Evolutionary conservation across 2,329 filamentous ascomycete species (phyloP).

Genomic region (Alternaria gaisen): DNA sequence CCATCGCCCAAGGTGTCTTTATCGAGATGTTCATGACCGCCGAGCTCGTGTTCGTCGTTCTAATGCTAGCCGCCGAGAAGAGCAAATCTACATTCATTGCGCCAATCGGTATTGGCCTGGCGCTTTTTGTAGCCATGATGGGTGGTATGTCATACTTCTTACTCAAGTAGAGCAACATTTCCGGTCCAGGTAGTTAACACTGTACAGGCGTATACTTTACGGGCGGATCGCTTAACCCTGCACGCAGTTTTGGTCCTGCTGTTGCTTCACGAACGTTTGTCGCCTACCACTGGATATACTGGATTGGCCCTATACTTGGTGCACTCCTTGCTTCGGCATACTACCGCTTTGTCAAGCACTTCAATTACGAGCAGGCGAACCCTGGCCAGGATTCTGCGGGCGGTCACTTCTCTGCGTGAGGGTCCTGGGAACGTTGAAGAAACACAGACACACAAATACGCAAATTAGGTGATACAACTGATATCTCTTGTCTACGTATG

Average conservation of each 20-base stretch:
- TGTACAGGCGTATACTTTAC: constrained; percentile 50
- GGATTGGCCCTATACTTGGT: constrained; percentile 55
- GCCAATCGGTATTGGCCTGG: constrained; percentile 31
- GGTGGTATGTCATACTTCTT: constrained; percentile 22
- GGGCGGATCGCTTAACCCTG: constrained; percentile 55
- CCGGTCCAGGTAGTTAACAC: neutral
- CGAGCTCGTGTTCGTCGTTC: constrained; percentile 33
- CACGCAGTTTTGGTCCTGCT: constrained; percentile 55
- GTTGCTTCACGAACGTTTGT: constrained; percentile 48
- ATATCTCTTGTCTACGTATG: no score
- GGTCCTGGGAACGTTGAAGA: no score
- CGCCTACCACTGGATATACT: constrained; percentile 52
- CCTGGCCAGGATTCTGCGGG: constrained; percentile 35
- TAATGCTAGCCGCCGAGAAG: constrained; percentile 45
- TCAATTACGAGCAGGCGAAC: constrained; percentile 41
- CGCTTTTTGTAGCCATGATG: constrained; percentile 40
- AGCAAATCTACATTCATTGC: constrained; percentile 39
- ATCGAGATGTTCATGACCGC: constrained; percentile 36
- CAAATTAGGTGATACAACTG: no score
- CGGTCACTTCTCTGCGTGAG: constrained; percentile 11
- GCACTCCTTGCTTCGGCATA: constrained; percentile 56
- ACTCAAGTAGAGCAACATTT: neutral
- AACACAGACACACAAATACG: no score
- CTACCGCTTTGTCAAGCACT: constrained; percentile 55
- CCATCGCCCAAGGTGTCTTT: constrained; percentile 31